Conservation (phyloP, 176 grass and related monocot genomes). For the Aegilops bicornis region DNA sequence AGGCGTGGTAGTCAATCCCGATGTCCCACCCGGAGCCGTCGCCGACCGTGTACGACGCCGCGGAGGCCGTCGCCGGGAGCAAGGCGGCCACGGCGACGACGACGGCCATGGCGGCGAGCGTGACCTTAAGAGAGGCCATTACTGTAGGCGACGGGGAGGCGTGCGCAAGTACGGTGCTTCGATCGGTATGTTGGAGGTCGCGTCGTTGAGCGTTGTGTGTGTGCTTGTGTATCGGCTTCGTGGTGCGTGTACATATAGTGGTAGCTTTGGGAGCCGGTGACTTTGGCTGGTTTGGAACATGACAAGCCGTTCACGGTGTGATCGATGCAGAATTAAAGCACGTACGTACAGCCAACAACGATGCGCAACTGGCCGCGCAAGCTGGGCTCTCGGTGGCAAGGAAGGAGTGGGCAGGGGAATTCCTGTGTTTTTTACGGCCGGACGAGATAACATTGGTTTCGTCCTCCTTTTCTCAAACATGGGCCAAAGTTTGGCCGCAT, state of each 20-base stretch:
- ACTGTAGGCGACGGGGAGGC: background rate
- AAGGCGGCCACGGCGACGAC: background rate
- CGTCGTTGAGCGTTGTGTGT: too few relatives aligned
- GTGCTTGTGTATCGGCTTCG: too few relatives aligned
- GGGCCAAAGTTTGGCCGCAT: background rate
- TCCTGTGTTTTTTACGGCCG: background rate
- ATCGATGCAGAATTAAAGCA: background rate
- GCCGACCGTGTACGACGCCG: background rate
- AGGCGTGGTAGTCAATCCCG: slow-evolving; percentile 23
- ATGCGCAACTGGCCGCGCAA: background rate
- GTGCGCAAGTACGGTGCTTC: background rate
- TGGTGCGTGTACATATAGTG: background rate
- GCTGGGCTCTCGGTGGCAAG: background rate
- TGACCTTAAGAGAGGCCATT: background rate
- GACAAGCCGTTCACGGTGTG: background rate
- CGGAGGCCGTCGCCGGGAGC: slow-evolving; percentile 17
- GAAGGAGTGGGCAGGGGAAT: background rate
- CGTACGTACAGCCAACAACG: background rate
- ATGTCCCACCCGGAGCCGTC: slow-evolving; percentile 34
- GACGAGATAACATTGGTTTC: background rate
- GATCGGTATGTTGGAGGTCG: background rate
- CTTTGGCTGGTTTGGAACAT: background rate
- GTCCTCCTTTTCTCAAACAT: background rate
- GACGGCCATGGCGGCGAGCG: background rate
- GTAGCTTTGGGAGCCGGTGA: background rate